Conservation (phyloP, 192 early-diverging fungal species). For the Entomortierella chlamydospora region DNA sequence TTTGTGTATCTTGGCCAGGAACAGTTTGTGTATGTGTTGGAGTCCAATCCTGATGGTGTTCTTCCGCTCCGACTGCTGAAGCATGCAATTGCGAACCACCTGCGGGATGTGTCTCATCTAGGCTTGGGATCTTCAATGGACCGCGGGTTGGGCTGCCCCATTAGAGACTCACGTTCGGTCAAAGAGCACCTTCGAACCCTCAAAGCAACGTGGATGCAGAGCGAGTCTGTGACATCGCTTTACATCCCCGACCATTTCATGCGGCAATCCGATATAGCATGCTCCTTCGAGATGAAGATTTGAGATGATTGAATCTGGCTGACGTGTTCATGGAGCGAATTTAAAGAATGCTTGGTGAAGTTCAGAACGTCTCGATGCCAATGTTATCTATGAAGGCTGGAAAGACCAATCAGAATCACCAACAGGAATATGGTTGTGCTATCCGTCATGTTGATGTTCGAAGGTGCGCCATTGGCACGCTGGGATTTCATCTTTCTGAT, state of each 20-base stretch:
- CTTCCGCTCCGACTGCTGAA: too few relatives aligned
- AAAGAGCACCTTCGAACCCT: not conserved
- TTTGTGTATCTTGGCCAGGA: too few relatives aligned
- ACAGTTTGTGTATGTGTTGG: too few relatives aligned
- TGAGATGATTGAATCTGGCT: not conserved
- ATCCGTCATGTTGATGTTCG: conserved; percentile 2
- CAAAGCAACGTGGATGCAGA: not conserved
- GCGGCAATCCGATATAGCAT: not conserved
- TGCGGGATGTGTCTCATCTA: too few relatives aligned
- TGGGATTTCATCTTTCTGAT: conserved; percentile 1
- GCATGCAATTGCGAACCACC: too few relatives aligned
- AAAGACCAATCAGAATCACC: not conserved
- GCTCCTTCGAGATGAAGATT: not conserved
- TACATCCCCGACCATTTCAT: not conserved
- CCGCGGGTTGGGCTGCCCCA: not conserved
- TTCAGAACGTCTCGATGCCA: not conserved
- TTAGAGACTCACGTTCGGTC: not conserved
- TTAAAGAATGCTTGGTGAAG: not conserved
- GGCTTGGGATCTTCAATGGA: too few relatives aligned
- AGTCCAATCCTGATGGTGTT: too few relatives aligned
- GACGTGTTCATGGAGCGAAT: not conserved
- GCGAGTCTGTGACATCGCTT: not conserved
- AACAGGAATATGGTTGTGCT: not conserved
- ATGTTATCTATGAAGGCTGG: not conserved
- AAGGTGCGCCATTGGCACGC: not conserved